Base-by-base conservation (phyloP, 441 rosid species). In the Capsella rubella region DNA sequence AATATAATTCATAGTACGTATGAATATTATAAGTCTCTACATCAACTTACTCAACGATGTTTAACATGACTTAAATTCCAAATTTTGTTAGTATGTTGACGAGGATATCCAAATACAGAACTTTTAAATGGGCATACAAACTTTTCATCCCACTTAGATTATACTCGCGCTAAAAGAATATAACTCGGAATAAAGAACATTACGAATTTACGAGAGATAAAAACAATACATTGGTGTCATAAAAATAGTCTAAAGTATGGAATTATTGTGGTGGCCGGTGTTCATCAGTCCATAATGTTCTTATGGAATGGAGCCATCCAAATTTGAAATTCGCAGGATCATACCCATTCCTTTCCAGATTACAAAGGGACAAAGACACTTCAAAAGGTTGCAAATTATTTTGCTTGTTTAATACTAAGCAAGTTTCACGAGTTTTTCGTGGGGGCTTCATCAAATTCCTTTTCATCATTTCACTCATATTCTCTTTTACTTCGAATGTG, bases 281-380 rank as follows among this genome's bases (percentile, higher is more conserved):
- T 37, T 40, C 39, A 21, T 21, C 25, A 21, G n/a, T n/a, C n/a
- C n/a, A 21, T 12, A 35, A 43, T 21, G 25, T 13, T 43, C 1
- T 14, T 34, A 7, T 37, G 12, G 40, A 37, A 50, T 60, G 50
- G 45, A 62, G 64, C 55, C 55, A 63, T 52, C 35, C 28, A 63
- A 42, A 54, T 52, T 72, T 6, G 31, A 71, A 32, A 8, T 8
- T 29, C 59, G 2, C 8, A 15, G 56, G 46, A 11, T 29, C 40
- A 40, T 1, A 32, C 25, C 67, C 39, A 52, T 18, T 45, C 5
- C 29, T 54, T 62, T 57, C 35, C 46, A 53, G 46, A 14, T 42
- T 55, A 63, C 16, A 40, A 43, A 72, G 46, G 15, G 8, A 29
- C 39, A 71, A 50, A 5, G 5, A 7, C 28, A 12, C 5, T 71